phyloP scores from a whole-genome alignment of 2,329 filamentous ascomycete species.

The Bretziella fagacearum region DNA sequence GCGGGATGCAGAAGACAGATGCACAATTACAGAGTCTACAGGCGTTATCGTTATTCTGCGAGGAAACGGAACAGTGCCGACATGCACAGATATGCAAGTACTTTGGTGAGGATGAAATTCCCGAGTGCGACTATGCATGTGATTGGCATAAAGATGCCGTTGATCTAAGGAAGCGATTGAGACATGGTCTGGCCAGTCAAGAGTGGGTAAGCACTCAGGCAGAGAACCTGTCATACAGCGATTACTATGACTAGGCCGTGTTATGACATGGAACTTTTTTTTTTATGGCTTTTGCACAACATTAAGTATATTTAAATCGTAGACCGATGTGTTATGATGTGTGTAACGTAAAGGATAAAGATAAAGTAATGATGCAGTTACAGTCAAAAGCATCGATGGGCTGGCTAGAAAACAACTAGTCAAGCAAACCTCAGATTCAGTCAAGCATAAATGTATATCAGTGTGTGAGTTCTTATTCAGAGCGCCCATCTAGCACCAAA shows the following conservation, averaged over 20 bases:
- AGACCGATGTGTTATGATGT: too few species aligned
- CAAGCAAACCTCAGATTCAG: too few species aligned
- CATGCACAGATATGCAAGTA: conserved; percentile 61
- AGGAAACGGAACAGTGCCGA: conserved; percentile 54
- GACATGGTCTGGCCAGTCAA: conserved; percentile 38
- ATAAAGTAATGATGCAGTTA: too few species aligned
- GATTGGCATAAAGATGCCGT: conserved; percentile 58
- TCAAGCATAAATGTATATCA: too few species aligned
- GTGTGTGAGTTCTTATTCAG: too few species aligned
- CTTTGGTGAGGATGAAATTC: conserved; percentile 48
- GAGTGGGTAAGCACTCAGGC: conserved; percentile 48
- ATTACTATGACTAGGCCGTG: conserved; percentile 30
- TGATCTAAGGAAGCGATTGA: conserved; percentile 40
- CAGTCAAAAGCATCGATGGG: too few species aligned
- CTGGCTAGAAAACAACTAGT: too few species aligned
- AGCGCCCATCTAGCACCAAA: not conserved
- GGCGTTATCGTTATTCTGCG: conserved; percentile 64
- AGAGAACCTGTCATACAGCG: conserved; percentile 39
- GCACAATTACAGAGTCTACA: conserved; percentile 46
- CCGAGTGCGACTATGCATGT: conserved; percentile 56
- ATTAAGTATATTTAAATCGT: too few species aligned
- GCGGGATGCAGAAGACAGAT: conserved; percentile 17
- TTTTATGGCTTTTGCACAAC: too few species aligned
- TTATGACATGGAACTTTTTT: too few species aligned
- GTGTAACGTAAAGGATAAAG: too few species aligned